A percentile compares a stretch with the other conserved stretches of the same genome.
Evolutionary conservation across 768 basidiomycete species (phyloP).

Genomic region (Boletellus ananas): DNA sequence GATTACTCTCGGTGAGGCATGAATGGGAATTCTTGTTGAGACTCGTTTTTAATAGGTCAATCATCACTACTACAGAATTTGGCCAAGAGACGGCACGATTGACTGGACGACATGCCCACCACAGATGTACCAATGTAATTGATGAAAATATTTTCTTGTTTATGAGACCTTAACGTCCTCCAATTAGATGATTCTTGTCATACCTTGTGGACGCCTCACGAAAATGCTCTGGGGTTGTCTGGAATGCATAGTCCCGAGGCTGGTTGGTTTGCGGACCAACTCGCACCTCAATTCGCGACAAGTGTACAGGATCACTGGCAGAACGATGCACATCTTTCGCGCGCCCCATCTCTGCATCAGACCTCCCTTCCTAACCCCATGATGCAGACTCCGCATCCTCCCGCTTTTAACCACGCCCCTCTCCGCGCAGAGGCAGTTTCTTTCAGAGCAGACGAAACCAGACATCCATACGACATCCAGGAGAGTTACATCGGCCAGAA

Average conservation of each 20-base stretch:
- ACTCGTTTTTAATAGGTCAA: background rate
- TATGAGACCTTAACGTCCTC: background rate
- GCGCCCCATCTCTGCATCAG: background rate
- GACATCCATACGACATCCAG: too few relatives aligned
- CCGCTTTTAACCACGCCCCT: background rate
- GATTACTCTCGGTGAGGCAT: constrained; percentile 1
- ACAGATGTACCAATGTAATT: background rate
- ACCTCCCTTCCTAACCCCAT: background rate
- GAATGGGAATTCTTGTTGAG: background rate
- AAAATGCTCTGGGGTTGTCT: constrained; percentile 2
- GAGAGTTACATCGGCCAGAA: background rate
- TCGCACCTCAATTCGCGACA: background rate
- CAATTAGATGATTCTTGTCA: background rate
- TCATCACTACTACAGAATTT: background rate
- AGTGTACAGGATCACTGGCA: background rate
- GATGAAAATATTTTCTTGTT: background rate
- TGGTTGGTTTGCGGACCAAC: background rate
- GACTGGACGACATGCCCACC: background rate
- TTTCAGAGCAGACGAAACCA: background rate
- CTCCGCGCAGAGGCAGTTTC: background rate
- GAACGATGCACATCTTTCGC: background rate
- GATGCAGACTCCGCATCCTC: background rate
- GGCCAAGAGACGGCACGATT: background rate
- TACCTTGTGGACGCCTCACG: background rate
- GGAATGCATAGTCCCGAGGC: background rate